Percentiles rank a stretch among this genome's conserved stretches.
These are phyloP conservation scores for Kalmusia sp. DNA, from an alignment of 2,329 filamentous ascomycete species.

Conservation along the genomic window DNA sequence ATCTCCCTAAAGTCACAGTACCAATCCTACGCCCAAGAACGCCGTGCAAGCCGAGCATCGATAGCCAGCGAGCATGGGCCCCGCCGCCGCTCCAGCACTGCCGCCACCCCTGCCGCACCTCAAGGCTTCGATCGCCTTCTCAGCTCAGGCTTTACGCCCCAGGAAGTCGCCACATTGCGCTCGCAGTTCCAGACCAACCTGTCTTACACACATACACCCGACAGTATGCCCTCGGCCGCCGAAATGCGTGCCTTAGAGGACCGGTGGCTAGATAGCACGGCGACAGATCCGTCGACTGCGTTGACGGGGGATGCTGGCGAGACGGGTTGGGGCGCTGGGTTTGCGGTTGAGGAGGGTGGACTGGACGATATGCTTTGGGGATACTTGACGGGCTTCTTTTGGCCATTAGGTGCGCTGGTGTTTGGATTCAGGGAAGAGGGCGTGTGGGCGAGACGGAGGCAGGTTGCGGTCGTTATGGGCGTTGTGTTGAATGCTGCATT, in stretches of 20 bases:
- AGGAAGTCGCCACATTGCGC: slow-evolving; percentile 84
- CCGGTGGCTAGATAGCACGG: slow-evolving; percentile 79
- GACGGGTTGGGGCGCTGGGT: slow-evolving; percentile 57
- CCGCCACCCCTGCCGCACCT: slow-evolving; percentile 62
- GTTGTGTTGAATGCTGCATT: slow-evolving; percentile 80
- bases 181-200: slow-evolving; percentile 90
- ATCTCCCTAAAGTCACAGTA: slow-evolving; percentile 42
- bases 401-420: slow-evolving; percentile 83
- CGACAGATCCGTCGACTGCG: slow-evolving; percentile 52
- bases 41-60: slow-evolving; percentile 21
- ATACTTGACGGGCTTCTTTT: slow-evolving; percentile 92
- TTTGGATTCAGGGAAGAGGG: slow-evolving; percentile 89
- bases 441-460: slow-evolving; percentile 83
- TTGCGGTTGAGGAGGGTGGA: slow-evolving; percentile 64
- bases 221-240: slow-evolving; percentile 83
- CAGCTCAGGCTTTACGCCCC: slow-evolving; percentile 77
- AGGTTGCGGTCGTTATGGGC: slow-evolving; percentile 86
- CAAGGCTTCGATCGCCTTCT: slow-evolving; percentile 90
- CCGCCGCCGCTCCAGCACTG: slow-evolving; percentile 28
- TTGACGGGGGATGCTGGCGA: slow-evolving; percentile 41
- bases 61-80: slow-evolving; percentile 16
- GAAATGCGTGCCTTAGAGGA: slow-evolving; percentile 83
- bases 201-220: slow-evolving; percentile 80
- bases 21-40: slow-evolving; percentile 18
- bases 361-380: slow-evolving; percentile 89